Conservation (phyloP, 805 yeast genomes). For the Kuraishia ogatae region DNA sequence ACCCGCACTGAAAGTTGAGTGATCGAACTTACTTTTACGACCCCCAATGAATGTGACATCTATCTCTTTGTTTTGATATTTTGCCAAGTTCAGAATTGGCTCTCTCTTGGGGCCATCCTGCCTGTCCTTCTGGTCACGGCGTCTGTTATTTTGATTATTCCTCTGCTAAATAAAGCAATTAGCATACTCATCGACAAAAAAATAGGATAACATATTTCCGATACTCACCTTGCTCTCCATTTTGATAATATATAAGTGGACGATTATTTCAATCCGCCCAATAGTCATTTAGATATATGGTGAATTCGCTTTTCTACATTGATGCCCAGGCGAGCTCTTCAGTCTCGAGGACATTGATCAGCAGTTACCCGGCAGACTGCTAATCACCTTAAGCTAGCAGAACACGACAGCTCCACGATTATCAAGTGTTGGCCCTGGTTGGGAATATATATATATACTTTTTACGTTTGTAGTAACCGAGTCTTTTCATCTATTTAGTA, state of each 20-base stretch:
- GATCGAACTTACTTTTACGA: conserved; percentile 49
- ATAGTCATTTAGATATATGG: too few relatives aligned
- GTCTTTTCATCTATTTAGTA: background rate
- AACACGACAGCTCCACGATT: background rate
- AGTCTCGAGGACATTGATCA: background rate
- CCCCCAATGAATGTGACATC: conserved; percentile 82
- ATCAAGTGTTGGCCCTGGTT: background rate
- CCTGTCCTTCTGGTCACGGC: conserved; percentile 7
- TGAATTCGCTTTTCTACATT: background rate
- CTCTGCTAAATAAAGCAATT: conserved; percentile 4
- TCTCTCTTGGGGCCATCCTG: conserved; percentile 82
- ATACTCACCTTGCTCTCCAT: background rate
- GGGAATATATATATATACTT: background rate
- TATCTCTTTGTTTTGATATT: conserved; percentile 63
- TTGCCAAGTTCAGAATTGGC: conserved; percentile 74
- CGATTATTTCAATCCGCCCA: too few relatives aligned
- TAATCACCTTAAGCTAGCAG: background rate
- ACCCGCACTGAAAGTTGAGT: too few relatives aligned
- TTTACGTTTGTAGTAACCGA: background rate
- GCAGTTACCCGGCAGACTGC: background rate
- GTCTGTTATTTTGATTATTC: conserved; percentile 8
- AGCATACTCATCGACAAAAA: background rate
- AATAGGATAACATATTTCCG: background rate
- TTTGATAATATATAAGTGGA: background rate
- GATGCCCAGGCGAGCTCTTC: background rate